Conservation (phyloP, 192 early-diverging fungal species). For the Geranomyces variabilis region DNA sequence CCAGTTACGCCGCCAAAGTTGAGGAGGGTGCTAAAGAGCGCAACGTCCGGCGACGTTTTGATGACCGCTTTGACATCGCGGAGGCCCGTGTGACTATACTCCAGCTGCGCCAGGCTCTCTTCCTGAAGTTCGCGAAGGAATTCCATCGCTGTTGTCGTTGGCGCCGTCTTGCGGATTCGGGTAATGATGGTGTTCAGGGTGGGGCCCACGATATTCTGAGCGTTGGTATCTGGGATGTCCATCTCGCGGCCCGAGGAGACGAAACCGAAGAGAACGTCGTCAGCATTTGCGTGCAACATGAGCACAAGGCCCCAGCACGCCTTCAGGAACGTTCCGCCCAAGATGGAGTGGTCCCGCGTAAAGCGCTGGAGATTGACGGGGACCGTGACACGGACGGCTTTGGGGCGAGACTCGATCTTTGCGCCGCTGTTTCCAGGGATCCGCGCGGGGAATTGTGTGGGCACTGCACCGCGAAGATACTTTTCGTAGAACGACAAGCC, state of each 20-base stretch:
- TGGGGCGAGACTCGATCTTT: background rate
- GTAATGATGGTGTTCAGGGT: conserved; percentile 18
- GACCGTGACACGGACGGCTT: background rate
- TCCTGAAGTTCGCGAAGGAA: background rate
- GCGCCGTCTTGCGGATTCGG: background rate
- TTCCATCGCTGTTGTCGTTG: background rate
- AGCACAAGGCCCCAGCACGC: conserved; percentile 40
- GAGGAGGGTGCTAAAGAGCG: conserved; percentile 24
- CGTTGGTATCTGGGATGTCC: background rate
- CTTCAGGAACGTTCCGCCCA: conserved; percentile 16
- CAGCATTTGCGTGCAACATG: background rate
- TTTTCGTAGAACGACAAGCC: background rate
- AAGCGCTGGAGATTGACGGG: background rate
- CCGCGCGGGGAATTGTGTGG: background rate
- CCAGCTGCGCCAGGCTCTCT: background rate
- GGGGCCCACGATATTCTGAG: conserved; percentile 15
- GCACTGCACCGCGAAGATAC: background rate
- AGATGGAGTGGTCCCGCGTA: background rate
- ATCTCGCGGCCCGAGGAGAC: conserved; percentile 32
- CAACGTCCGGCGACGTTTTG: background rate
- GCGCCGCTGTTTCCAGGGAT: background rate
- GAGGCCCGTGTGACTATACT: background rate
- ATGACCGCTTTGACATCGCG: background rate
- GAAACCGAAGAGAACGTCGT: conserved; percentile 38
- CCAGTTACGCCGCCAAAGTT: background rate